phyloP scores from a whole-genome alignment of 371 early-diverging fungal genomes.

The Saksenaea oblongispora region DNA sequence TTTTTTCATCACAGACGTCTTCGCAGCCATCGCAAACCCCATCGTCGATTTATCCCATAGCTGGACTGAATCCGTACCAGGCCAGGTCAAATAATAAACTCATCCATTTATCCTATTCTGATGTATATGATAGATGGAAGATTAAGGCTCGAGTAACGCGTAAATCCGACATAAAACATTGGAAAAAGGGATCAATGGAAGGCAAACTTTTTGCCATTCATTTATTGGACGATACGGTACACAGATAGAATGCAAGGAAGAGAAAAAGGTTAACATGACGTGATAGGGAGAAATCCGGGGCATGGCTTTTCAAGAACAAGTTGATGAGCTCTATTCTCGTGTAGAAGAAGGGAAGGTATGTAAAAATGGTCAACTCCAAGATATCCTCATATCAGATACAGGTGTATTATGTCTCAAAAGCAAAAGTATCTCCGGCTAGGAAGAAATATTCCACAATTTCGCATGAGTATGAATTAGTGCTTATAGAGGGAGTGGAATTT shows the following conservation, averaged over 20 bases:
- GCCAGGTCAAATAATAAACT: neutral
- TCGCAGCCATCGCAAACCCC: neutral
- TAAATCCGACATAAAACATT: slow-evolving; percentile 5
- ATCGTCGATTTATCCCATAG: neutral
- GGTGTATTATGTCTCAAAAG: slow-evolving; percentile 59
- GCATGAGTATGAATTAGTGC: slow-evolving; percentile 83
- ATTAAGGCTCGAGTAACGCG: neutral
- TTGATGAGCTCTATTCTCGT: slow-evolving; percentile 69
- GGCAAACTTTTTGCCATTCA: slow-evolving; percentile 5
- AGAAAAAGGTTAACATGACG: neutral
- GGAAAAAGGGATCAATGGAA: neutral
- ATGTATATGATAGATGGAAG: neutral
- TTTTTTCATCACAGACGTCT: neutral
- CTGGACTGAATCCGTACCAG: neutral
- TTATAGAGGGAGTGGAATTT: slow-evolving; percentile 61
- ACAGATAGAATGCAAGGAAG: neutral
- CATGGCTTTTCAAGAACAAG: slow-evolving; percentile 87
- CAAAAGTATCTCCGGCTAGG: slow-evolving; percentile 72
- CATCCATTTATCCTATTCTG: neutral
- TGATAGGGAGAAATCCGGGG: slow-evolving; percentile 87
- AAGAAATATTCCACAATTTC: slow-evolving; percentile 67
- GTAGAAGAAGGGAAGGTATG: slow-evolving; percentile 75
- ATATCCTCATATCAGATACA: slow-evolving; percentile 14
- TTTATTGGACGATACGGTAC: neutral
- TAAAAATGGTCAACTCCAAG: neutral